Evolutionary conservation across 129 eudicot species (phyloP).

Genomic region (Artemisia argyi): DNA sequence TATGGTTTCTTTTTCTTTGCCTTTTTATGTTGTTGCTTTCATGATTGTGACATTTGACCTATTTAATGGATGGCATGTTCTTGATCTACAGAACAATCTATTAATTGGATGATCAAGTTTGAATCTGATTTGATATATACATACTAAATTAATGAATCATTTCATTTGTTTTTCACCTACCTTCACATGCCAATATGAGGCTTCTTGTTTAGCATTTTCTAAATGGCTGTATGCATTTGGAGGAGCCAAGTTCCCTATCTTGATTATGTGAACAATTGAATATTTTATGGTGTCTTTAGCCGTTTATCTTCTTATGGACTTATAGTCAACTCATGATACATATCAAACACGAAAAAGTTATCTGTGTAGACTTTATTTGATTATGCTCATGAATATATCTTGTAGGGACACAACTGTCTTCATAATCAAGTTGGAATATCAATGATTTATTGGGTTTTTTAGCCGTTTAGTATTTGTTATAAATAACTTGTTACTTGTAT

Average conservation of each 20-base stretch:
- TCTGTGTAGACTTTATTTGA: no score
- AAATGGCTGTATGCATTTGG: slow-evolving; percentile 11
- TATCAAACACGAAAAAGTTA: no score
- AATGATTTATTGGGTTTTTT: no score
- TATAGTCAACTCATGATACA: no score
- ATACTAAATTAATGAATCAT: slow-evolving; percentile 27
- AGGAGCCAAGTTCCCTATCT: neutral
- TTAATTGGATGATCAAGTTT: slow-evolving; percentile 26
- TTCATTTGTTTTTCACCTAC: slow-evolving; percentile 33
- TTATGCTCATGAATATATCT: no score
- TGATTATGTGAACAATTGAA: neutral
- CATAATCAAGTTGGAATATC: no score
- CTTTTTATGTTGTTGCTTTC: slow-evolving; percentile 43
- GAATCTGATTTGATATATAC: slow-evolving; percentile 22
- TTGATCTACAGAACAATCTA: slow-evolving; percentile 34
- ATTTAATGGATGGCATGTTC: slow-evolving; percentile 43
- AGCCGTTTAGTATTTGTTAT: neutral
- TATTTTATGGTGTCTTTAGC: neutral
- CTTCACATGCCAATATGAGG: slow-evolving; percentile 31
- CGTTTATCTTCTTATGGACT: neutral
- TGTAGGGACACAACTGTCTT: no score
- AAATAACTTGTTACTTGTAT: neutral
- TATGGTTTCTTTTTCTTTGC: slow-evolving; percentile 32
- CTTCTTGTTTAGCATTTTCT: slow-evolving; percentile 22
- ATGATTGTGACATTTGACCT: slow-evolving; percentile 53